phyloP scores from a whole-genome alignment of 441 rosid species.

The Gossypium trilobum region DNA sequence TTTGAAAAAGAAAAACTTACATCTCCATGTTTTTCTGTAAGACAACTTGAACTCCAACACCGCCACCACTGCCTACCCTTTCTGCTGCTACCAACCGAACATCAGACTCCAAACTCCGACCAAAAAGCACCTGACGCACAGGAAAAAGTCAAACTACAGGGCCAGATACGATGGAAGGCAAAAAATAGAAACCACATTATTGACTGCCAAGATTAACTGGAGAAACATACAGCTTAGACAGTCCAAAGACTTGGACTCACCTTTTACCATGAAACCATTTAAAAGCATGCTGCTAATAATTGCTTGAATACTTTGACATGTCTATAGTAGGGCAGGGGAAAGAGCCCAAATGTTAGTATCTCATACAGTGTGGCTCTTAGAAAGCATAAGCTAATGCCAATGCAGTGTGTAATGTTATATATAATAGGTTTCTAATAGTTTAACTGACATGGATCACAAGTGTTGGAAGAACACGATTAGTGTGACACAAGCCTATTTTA shows the following conservation, averaged over 20 bases:
- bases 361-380: not conserved
- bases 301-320: not conserved
- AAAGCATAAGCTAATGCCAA: not conserved
- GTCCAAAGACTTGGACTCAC: not conserved
- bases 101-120: constrained; percentile 20
- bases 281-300: not conserved
- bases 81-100: constrained; percentile 24
- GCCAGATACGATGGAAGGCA: not conserved
- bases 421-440: not conserved
- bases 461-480: not conserved
- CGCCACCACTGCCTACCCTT: not conserved
- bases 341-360: not conserved
- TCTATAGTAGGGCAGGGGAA: not conserved
- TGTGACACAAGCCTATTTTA: not conserved
- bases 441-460: not conserved
- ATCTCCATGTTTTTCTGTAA: constrained; percentile 16
- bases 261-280: not conserved
- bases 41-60: not conserved
- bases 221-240: not conserved
- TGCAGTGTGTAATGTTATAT: not conserved
- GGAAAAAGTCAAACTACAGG: not conserved
- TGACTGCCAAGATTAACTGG: not conserved
- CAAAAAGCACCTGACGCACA: constrained; percentile 20
- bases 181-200: not conserved
- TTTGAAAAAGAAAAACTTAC: constrained; percentile 13